Evolutionary conservation across 257 asterid species (phyloP), one percentile per base, ranked within the genome.

Genomic region (Scutellaria galericulata): DNA sequence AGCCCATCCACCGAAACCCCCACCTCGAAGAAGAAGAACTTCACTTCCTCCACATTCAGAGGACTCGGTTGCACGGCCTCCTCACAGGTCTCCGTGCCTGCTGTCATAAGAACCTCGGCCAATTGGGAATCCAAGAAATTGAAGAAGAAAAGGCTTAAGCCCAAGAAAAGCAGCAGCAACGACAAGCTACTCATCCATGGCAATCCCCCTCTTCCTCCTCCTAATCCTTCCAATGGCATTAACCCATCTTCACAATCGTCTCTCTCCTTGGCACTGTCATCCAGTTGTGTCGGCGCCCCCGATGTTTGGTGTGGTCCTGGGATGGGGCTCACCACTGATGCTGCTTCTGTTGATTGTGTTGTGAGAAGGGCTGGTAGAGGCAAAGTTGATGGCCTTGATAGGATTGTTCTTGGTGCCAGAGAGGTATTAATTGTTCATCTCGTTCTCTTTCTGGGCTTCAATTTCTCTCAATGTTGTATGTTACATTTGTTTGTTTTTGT

Each of bases 261-360:
- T 11, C 73, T 84, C 62, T 79, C 87, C 0, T 70, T 77, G 57
- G 89, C 88, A 8, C 14, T 81, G 45, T 75, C 88, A 1, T 86
- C 85, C 6, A 76, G 81, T 51, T 85, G 87, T 50, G 86, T 85
- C 51, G 78, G 84, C 68, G 87, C 64, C 53, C 91, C 96, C 67
- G 98, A 92, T 86, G 97, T 88, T 66, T 90, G 96, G 95, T 86
- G 98, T 80, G 88, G 88, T 41, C 91, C 96, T 63, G 94, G 95
- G 31, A 81, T 85, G 61, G 93, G 91, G 7, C 42, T 87, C 11
- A 70, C 89, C 24, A 84, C 87, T 18, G 96, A 85, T 79, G 96
- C 96, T 50, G 85, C 95, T 48, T 86, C 93, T 77, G 92, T 88
- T 47, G 92, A 90, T 80, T 85, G 86, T 80, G 94, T 88, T 47